Base-by-base conservation (phyloP, 2,329 filamentous ascomycete genomes). In the Aureobasidium sp. region DNA sequence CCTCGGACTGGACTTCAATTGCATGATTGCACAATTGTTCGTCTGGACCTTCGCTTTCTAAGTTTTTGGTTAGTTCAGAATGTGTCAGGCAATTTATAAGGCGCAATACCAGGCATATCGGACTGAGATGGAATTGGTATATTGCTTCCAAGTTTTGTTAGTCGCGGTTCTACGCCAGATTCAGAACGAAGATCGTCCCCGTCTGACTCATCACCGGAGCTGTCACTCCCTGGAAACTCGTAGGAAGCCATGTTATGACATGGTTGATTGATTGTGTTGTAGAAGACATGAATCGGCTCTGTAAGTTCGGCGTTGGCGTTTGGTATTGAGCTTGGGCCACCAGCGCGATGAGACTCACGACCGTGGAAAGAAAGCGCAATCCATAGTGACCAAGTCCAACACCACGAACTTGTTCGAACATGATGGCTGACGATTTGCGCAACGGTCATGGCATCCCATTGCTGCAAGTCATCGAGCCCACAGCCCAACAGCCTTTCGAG, bases 401-500 rank as follows among this genome's bases (percentile, higher is more conserved):
- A 52, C 34, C 34, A 53, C 34, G 32, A 32, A 48, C 46, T 32
- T 20, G 27, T 36, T 26, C 27, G 50, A 27, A 39, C 46, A 65
- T 20, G 26, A 64, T 64, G 64, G 48, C 67, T 5, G 60, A 65
- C 27, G 63, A 66, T 36, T 59, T 66, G 20, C 64, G 63, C 37
- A 59, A 64, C 32, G 53, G 27, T 62, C 67, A 37, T 34, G 62
- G 29, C n/a, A 53, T 36, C 3, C 44, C 53, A 9, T 13, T 37
- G 26, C 70, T 79, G 12, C 66, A 72, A 27, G 69, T 64, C 17
- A 75, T 89, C 52, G 79, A 84, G 70, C 70, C 74, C 20, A 72
- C 74, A 20, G 65, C 70, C 23, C 73, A 79, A 10, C 84, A 85
- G 70, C 71, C 66, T 36, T 97, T 96, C 74, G 71, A 79, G 58